These are phyloP conservation scores for Cyberlindnera maritima DNA, from an alignment of 805 yeast genomes.

Conservation along the genomic window DNA sequence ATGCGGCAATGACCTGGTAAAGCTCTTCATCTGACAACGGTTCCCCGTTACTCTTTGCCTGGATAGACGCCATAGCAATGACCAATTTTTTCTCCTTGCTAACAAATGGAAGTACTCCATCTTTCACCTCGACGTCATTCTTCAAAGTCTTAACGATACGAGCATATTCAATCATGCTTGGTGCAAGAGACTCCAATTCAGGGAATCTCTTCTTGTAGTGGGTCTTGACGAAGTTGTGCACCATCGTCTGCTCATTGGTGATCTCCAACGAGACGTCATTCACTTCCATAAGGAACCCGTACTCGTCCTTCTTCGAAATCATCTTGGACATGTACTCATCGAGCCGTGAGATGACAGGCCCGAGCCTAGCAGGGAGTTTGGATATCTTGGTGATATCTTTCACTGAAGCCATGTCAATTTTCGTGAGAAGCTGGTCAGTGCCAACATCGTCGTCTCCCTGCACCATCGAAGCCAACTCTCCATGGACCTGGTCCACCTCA, in stretches of 20 bases:
- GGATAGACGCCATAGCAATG: slow-evolving; percentile 69
- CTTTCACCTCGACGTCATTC: slow-evolving; percentile 37
- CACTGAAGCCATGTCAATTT: slow-evolving; percentile 10
- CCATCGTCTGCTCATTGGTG: slow-evolving; percentile 47
- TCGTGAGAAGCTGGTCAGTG: slow-evolving; percentile 10
- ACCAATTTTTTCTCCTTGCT: slow-evolving; percentile 68
- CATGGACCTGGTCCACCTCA: slow-evolving; percentile 2
- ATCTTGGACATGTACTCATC: slow-evolving; percentile 17
- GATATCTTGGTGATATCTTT: slow-evolving; percentile 18
- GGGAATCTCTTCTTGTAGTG: slow-evolving; percentile 64
- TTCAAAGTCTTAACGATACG: slow-evolving; percentile 49
- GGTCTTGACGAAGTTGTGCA: slow-evolving; percentile 48
- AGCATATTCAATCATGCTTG: slow-evolving; percentile 62
- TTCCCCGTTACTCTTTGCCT: slow-evolving; percentile 34
- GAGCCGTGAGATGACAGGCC: slow-evolving; percentile 18
- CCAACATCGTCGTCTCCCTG: slow-evolving; percentile 16
- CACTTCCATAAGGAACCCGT: slow-evolving; percentile 48
- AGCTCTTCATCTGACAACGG: slow-evolving; percentile 34
- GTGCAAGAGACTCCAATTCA: slow-evolving; percentile 63
- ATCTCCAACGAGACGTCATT: slow-evolving; percentile 56
- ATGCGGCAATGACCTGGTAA: slow-evolving; percentile 39
- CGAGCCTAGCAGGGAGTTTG: slow-evolving; percentile 11
- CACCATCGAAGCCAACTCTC: slow-evolving; percentile 3
- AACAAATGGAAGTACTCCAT: slow-evolving; percentile 34
- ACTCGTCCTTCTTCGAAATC: slow-evolving; percentile 34